Base-by-base conservation (phyloP, 129 eudicot genomes). In the Lactuca saligna region DNA sequence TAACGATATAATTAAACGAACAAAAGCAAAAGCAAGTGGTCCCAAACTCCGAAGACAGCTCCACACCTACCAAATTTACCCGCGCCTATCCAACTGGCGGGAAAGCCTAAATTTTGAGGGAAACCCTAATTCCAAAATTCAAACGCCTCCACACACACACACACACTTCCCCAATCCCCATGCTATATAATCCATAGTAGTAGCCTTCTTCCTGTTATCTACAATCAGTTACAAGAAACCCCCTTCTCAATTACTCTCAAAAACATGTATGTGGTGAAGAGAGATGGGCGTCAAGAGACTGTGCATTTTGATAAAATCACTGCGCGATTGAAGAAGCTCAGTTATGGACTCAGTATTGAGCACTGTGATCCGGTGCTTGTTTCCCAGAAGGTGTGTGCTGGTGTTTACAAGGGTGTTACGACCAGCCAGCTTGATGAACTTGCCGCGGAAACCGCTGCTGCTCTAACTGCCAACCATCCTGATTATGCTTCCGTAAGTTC, bases 391-490 rank as follows among this genome's bases (percentile, higher is more conserved):
- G 98, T 93, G 6, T 93, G 98, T 54, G 98, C 96, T 0, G 98
- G 98, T 64, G 98, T 93, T 39, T 93, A 89, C 78, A 93, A 86
- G 63, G 96, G 96, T 10, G 96, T 93, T 29, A 93, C 98, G 31
- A 93, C 98, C 4, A 89, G 95, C 58, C 96, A 89, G 72, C 88
- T 89, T 54, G 96, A 89, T 83, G 98, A 93, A 67, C 85, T 93
- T 80, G 98, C 98, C 37, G 98, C 98, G 0, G 98, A 93, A 50
- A 93, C 98, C 61, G 88, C 96, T 1, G 98, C 98, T 32, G 98
- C 96, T 17, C 74, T 93, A 92, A 93, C 98, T 8, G 88, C 98
- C 14, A 93, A 86, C 20, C 98, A 93, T 66, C 96, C 98, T 20
- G 98, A 93, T 48, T 93, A 93, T 71, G 98, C 98, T 15, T 93